phyloP scores from a whole-genome alignment of 2,329 filamentous ascomycete genomes.

The Aspergillus luchuensis region DNA sequence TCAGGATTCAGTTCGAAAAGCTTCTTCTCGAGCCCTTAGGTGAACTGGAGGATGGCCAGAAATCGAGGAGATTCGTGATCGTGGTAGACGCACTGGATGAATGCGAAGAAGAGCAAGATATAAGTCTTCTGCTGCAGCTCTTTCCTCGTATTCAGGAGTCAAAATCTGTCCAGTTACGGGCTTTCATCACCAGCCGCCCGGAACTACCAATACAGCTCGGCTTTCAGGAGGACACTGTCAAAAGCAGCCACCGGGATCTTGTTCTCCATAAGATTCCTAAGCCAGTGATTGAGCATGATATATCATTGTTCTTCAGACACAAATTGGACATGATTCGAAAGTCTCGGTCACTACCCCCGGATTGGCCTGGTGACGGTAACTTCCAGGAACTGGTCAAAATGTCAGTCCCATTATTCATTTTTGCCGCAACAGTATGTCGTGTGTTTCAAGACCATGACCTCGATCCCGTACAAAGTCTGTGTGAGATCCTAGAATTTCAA shows the following conservation, averaged over 20 bases:
- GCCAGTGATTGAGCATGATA: conserved; percentile 27
- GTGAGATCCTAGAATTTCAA: conserved; percentile 6
- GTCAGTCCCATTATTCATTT: conserved; percentile 24
- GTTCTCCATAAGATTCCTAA: conserved; percentile 20
- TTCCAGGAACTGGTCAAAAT: conserved; percentile 12
- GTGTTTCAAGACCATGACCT: conserved; percentile 18
- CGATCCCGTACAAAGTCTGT: conserved; percentile 19
- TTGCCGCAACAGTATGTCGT: conserved; percentile 23
- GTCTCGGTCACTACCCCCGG: conserved; percentile 10
- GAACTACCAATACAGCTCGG: conserved; percentile 28
- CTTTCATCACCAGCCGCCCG: conserved; percentile 33
- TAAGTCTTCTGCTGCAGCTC: conserved; percentile 25
- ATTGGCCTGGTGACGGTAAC: conserved; percentile 20
- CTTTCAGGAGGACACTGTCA: neutral
- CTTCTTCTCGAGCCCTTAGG: conserved; percentile 30
- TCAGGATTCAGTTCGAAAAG: conserved; percentile 32
- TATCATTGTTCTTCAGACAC: conserved; percentile 26
- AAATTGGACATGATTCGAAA: conserved; percentile 21
- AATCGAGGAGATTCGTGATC: conserved; percentile 9
- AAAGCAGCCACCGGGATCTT: neutral
- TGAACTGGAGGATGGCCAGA: neutral
- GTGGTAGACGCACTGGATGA: conserved; percentile 36
- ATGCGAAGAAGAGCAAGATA: conserved; percentile 25
- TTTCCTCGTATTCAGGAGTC: conserved; percentile 17
- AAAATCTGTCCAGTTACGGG: conserved; percentile 20